phyloP scores from a whole-genome alignment of 768 basidiomycete species.

The Flagelloscypha sp. region DNA sequence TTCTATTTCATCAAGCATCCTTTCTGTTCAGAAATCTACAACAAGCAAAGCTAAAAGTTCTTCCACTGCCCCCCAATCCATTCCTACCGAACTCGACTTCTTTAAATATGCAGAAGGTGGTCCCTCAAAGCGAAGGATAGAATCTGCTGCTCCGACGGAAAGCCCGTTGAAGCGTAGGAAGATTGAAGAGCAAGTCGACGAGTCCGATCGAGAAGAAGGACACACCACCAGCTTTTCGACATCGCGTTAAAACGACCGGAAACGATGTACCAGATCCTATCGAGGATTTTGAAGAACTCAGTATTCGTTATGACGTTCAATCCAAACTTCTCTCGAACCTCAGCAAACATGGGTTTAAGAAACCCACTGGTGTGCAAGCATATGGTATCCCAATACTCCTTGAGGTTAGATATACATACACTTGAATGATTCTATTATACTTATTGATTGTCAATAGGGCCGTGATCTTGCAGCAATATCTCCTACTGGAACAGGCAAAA shows the following conservation, averaged over 20 bases:
- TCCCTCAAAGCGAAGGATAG: conserved; percentile 43
- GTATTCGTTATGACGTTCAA: conserved; percentile 48
- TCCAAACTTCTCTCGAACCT: conserved; percentile 62
- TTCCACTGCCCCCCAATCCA: conserved; percentile 31
- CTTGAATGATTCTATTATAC: background rate
- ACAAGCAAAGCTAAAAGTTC: conserved; percentile 16
- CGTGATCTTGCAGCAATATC: conserved; percentile 92
- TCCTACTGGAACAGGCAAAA: conserved; percentile 97
- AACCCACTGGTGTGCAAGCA: conserved; percentile 78
- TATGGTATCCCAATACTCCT: conserved; percentile 74
- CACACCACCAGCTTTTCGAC: conserved; percentile 27
- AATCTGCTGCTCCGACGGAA: conserved; percentile 6
- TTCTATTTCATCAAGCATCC: conserved; percentile 3
- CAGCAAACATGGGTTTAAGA: conserved; percentile 43
- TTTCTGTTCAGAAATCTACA: conserved; percentile 18
- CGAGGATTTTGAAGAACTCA: conserved; percentile 51
- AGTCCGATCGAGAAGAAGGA: conserved; percentile 10
- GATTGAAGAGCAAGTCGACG: conserved; percentile 8
- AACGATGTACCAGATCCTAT: conserved; percentile 53
- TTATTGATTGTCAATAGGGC: conserved; percentile 30
- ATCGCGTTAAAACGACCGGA: conserved; percentile 73
- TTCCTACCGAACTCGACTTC: conserved; percentile 81
- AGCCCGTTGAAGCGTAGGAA: conserved; percentile 9
- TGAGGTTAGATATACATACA: conserved; percentile 39
- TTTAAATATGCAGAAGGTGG: conserved; percentile 75